Evolutionary conservation across 768 basidiomycete genomes (phyloP).

Genomic region (Suillus spraguei): DNA sequence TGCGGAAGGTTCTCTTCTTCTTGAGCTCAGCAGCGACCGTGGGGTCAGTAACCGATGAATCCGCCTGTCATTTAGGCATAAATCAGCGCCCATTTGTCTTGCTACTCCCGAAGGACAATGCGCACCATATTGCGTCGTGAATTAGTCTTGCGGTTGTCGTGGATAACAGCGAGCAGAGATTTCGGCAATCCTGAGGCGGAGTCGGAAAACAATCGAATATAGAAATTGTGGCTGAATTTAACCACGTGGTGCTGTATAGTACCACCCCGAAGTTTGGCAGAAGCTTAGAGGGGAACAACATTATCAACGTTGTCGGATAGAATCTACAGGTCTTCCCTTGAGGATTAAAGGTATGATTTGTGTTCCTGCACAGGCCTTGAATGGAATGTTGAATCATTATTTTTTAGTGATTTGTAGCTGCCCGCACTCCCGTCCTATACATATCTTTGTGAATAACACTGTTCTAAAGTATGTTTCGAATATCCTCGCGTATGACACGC

Average conservation of each 20-base stretch:
- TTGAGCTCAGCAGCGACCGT: conserved; percentile 94
- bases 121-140: conserved; percentile 38
- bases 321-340: conserved; percentile 92
- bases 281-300: conserved; percentile 18
- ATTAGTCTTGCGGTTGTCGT: conserved; percentile 28
- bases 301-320: conserved; percentile 66
- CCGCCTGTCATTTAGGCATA: conserved; percentile 58
- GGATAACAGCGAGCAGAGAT: conserved; percentile 21
- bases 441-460: conserved; percentile 20
- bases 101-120: background rate
- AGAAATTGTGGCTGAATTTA: conserved; percentile 44
- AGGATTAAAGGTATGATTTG: conserved; percentile 72
- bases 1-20: conserved; percentile 98
- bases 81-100: conserved; percentile 4
- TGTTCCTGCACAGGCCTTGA: background rate
- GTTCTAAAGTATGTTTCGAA: conserved; percentile 45
- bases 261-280: conserved; percentile 25
- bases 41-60: conserved; percentile 85
- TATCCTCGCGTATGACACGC: conserved; percentile 1
- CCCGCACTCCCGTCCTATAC: conserved; percentile 47
- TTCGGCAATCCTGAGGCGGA: conserved; percentile 23
- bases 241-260: conserved; percentile 68
- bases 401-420: conserved; percentile 90
- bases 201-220: conserved; percentile 22
- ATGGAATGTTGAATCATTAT: background rate